These are phyloP conservation scores for Nothophoma quercina DNA, from an alignment of 2,329 filamentous ascomycete genomes.

Conservation along the genomic window DNA sequence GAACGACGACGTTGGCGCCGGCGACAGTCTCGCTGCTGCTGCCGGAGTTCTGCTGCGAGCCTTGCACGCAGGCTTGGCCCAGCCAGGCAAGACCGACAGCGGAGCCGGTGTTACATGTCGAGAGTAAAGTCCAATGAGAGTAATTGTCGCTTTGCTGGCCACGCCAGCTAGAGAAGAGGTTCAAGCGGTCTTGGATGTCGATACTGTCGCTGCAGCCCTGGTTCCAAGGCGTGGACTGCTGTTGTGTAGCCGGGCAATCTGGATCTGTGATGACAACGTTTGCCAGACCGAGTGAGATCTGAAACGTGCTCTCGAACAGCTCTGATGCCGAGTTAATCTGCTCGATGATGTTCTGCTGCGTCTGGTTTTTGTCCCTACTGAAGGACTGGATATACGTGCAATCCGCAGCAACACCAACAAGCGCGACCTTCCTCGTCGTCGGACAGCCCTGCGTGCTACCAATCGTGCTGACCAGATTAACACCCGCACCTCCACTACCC, in stretches of 20 bases:
- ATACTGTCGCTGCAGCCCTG: constrained; percentile 69
- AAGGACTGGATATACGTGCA: constrained; percentile 85
- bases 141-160: constrained; percentile 79
- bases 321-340: constrained; percentile 87
- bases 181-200: constrained; percentile 79
- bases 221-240: constrained; percentile 81
- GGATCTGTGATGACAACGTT: constrained; percentile 81
- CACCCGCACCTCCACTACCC: constrained; percentile 76
- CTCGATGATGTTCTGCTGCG: constrained; percentile 77
- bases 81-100: constrained; percentile 95
- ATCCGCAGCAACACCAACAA: constrained; percentile 91
- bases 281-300: constrained; percentile 88
- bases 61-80: constrained; percentile 79
- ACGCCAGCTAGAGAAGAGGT: constrained; percentile 88
- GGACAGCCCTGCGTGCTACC: constrained; percentile 87
- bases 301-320: constrained; percentile 90
- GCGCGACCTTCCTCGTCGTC: constrained; percentile 85
- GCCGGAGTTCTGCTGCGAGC: constrained; percentile 56
- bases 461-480: constrained; percentile 80
- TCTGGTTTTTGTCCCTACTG: constrained; percentile 72
- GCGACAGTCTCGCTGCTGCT: constrained; percentile 74
- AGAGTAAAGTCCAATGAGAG: constrained; percentile 92
- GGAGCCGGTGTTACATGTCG: constrained; percentile 78
- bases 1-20: constrained; percentile 88
- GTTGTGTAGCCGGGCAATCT: constrained; percentile 75